These are phyloP conservation scores for Urochloa ruziziensis DNA, from an alignment of 176 grass and related monocot species.

Conservation along the genomic window DNA sequence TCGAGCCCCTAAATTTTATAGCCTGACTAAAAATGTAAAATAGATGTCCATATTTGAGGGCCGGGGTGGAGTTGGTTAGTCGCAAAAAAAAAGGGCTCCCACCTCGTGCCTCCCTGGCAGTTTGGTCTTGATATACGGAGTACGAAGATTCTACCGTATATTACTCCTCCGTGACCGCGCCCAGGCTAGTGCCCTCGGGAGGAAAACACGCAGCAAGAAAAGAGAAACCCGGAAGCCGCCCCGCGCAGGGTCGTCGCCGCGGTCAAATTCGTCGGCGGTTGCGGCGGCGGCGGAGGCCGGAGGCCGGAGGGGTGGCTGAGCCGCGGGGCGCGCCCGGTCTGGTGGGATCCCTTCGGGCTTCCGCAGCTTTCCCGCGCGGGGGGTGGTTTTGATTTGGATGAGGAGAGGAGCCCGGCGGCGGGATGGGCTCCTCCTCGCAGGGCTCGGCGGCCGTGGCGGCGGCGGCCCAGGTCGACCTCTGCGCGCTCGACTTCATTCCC, in stretches of 20 bases:
- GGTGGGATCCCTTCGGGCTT: slow-evolving; percentile 32
- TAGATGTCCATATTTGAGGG: no score
- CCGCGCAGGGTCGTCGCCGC: slow-evolving; percentile 23
- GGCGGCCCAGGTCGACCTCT: slow-evolving; percentile 73
- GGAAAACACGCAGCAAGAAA: neutral
- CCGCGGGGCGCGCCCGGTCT: neutral
- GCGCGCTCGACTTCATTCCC: slow-evolving; percentile 64
- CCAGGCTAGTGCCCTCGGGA: neutral
- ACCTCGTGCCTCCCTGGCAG: no score
- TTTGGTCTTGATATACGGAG: neutral
- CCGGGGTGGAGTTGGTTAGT: no score
- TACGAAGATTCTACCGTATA: slow-evolving; percentile 11
- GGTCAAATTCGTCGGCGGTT: slow-evolving; percentile 41
- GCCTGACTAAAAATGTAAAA: no score
- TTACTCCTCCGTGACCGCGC: neutral
- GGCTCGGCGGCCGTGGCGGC: slow-evolving; percentile 72
- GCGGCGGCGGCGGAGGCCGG: neutral
- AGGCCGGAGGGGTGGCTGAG: neutral
- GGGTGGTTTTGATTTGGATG: slow-evolving; percentile 49
- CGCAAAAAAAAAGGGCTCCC: no score
- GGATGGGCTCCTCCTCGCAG: slow-evolving; percentile 71
- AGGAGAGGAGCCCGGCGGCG: slow-evolving; percentile 44
- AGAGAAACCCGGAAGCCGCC: slow-evolving; percentile 24
- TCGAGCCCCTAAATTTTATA: no score
- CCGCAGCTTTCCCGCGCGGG: slow-evolving; percentile 15